phyloP scores from a whole-genome alignment of 164 flowering plant species.

The Stephania yunnanensis region DNA sequence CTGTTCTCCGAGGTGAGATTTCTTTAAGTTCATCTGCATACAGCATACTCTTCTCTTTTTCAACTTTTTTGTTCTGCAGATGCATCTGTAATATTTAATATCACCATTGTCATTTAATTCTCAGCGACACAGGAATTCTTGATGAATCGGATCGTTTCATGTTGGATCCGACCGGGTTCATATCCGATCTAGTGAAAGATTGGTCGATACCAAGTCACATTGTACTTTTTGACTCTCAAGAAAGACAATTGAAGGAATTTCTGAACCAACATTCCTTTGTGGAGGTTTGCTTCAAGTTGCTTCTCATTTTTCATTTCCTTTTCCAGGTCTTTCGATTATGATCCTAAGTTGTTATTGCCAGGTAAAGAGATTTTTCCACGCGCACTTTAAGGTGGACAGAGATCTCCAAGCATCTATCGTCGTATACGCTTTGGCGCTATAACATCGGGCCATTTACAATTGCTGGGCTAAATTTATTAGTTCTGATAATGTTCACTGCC shows the following conservation, averaged over 20 bases:
- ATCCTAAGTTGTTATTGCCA: conserved; percentile 23
- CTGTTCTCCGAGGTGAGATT: conserved; percentile 80
- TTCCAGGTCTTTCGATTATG: not conserved
- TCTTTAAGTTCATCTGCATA: not conserved
- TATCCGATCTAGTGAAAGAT: conserved; percentile 36
- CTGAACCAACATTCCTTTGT: conserved; percentile 45
- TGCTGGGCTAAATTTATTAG: not conserved
- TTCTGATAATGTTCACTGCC: not conserved
- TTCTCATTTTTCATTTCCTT: conserved; percentile 3
- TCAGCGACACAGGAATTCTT: conserved; percentile 47
- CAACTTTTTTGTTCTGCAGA: not conserved
- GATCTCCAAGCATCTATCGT: conserved; percentile 72
- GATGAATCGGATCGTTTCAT: conserved; percentile 84
- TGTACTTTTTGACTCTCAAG: conserved; percentile 72
- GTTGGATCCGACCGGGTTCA: conserved; percentile 67
- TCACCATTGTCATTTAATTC: conserved; percentile 7
- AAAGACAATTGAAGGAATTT: conserved; percentile 44
- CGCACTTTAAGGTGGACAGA: conserved; percentile 87
- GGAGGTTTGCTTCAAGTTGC: conserved; percentile 40
- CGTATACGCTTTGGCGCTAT: conserved; percentile 38
- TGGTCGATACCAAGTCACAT: conserved; percentile 83
- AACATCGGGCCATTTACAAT: not conserved
- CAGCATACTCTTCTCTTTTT: not conserved
- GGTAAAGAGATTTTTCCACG: conserved; percentile 74
- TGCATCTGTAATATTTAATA: not conserved